Conservation (phyloP, 768 basidiomycete species). For the Arthromyces matolae region DNA sequence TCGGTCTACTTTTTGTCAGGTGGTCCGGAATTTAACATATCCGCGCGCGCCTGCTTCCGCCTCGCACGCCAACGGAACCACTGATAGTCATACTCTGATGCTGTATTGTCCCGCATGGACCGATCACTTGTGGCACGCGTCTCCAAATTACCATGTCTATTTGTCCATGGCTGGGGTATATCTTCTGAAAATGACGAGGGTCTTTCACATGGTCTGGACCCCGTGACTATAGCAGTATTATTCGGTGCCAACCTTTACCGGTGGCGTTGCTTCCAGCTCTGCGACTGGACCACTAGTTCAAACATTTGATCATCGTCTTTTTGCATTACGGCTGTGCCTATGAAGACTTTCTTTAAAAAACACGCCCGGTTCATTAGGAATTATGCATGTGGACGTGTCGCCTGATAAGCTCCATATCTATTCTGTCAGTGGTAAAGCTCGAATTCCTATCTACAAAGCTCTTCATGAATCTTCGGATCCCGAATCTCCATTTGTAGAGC, state of each 20-base stretch:
- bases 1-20: constrained; percentile 3
- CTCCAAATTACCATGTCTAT: not conserved
- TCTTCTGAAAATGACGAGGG: too few species aligned
- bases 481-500: constrained; percentile 15
- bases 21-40: constrained; percentile 1
- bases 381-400: constrained; percentile 17
- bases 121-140: constrained; percentile 7
- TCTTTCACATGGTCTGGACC: too few species aligned
- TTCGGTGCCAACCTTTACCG: too few species aligned
- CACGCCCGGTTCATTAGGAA: too few species aligned
- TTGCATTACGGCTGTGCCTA: too few species aligned
- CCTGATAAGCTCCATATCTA: too few species aligned
- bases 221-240: too few species aligned
- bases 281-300: too few species aligned
- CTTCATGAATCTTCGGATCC: constrained; percentile 1
- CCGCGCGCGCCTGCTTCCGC: constrained; percentile 8
- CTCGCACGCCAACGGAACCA: constrained; percentile 1
- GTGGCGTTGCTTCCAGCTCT: too few species aligned
- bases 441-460: not conserved
- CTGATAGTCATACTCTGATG: constrained; percentile 8
- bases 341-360: too few species aligned
- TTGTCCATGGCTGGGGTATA: not conserved
- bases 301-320: too few species aligned
- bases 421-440: constrained; percentile 9
- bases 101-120: constrained; percentile 10